Evolutionary conservation across 2,329 filamentous ascomycete species (phyloP).

Genomic region (Pseudocercospora fuligena): DNA sequence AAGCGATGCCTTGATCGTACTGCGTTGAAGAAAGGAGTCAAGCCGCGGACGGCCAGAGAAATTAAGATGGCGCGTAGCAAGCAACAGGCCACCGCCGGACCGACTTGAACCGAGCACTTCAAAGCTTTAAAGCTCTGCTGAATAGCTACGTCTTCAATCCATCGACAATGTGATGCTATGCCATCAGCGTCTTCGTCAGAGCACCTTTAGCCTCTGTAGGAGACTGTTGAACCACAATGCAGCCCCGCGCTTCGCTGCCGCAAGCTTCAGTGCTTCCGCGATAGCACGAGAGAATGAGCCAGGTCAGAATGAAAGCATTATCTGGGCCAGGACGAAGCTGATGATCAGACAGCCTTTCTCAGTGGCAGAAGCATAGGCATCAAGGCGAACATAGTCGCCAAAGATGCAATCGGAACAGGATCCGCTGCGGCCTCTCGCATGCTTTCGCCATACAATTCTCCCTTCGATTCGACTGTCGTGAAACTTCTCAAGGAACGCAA

Average conservation of each 20-base stretch:
- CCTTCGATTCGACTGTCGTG: constrained; percentile 83
- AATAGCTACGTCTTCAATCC: background rate
- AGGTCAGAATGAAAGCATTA: background rate
- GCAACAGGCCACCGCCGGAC: background rate
- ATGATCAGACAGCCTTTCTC: constrained; percentile 12
- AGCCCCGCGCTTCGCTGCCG: background rate
- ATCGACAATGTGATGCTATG: constrained; percentile 31
- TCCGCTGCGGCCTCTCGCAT: constrained; percentile 86
- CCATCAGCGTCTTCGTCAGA: constrained; percentile 26
- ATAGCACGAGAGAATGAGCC: background rate
- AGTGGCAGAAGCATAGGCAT: constrained; percentile 49
- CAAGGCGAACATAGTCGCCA: constrained; percentile 59
- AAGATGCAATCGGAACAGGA: constrained; percentile 26
- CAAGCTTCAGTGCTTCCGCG: constrained; percentile 7
- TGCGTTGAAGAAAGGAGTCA: background rate
- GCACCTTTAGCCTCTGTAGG: constrained; percentile 20
- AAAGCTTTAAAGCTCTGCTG: background rate
- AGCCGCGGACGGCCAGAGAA: background rate
- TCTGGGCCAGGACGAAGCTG: background rate
- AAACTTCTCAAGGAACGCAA: constrained; percentile 67
- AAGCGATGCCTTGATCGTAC: background rate
- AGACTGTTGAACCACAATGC: constrained; percentile 15
- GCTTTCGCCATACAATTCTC: constrained; percentile 69
- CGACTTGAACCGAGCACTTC: background rate
- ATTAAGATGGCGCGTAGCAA: background rate